Conservation (phyloP, 2,329 filamentous ascomycete genomes). For the Metarhizium robertsii region DNA sequence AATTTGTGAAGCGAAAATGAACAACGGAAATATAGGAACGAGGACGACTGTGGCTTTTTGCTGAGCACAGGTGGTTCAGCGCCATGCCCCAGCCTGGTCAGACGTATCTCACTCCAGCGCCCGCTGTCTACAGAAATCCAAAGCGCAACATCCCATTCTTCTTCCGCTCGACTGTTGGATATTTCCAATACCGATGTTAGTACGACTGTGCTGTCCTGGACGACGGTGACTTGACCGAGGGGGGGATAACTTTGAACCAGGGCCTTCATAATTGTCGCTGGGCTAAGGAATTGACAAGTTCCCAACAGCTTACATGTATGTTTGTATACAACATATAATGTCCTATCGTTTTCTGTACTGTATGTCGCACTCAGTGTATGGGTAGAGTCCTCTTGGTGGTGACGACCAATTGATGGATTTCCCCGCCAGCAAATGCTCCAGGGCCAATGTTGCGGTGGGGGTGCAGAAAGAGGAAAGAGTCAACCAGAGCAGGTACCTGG, state of each 20-base stretch:
- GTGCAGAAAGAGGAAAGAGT: too few species aligned
- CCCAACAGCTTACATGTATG: too few species aligned
- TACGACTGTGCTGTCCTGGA: constrained; percentile 36
- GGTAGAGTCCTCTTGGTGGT: too few species aligned
- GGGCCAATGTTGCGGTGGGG: too few species aligned
- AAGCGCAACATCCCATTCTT: constrained; percentile 62
- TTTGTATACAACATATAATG: too few species aligned
- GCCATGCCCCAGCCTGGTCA: constrained; percentile 19
- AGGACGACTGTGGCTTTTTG: constrained; percentile 12
- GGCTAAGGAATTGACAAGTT: too few species aligned
- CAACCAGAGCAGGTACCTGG: too few species aligned
- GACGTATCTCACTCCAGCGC: constrained; percentile 43
- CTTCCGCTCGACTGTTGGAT: constrained; percentile 39
- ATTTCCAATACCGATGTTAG: constrained; percentile 67
- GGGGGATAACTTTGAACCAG: constrained; percentile 53
- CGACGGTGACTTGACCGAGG: constrained; percentile 62
- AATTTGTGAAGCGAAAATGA: constrained; percentile 37
- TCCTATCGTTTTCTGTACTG: not conserved
- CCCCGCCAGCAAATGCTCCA: too few species aligned
- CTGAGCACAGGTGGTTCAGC: constrained; percentile 43
- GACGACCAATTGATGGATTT: too few species aligned
- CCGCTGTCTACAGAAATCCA: constrained; percentile 58
- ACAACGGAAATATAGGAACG: constrained; percentile 44
- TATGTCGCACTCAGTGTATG: too few species aligned
- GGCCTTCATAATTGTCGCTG: constrained; percentile 21